A percentile compares a stretch with the other conserved stretches of the same genome.
phyloP scores from a whole-genome alignment of 2,329 filamentous ascomycete species.

The Colletotrichum sp. region DNA sequence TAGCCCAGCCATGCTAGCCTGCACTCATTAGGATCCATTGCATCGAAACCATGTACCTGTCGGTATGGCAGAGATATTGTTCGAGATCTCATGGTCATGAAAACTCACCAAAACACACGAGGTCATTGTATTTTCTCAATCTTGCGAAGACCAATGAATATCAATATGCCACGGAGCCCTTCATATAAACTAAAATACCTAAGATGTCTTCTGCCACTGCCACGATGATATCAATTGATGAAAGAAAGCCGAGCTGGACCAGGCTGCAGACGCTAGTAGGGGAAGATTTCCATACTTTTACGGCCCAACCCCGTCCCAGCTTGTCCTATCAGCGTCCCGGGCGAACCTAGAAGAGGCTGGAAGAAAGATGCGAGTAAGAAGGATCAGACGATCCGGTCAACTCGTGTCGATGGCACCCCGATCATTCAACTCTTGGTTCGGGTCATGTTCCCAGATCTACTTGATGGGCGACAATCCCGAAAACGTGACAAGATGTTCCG shows the following conservation, averaged over 20 bases:
- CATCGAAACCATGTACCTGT: not conserved
- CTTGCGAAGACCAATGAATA: not conserved
- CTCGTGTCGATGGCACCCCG: not conserved
- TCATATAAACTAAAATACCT: too few relatives aligned
- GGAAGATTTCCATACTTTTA: rapidly evolving
- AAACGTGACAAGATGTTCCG: rapidly evolving
- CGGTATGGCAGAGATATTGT: not conserved
- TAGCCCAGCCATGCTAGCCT: not conserved
- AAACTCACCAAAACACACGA: not conserved
- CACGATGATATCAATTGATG: not conserved
- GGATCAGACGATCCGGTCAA: not conserved
- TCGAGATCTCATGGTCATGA: not conserved
- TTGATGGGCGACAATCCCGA: not conserved
- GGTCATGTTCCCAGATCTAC: not conserved
- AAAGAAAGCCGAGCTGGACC: not conserved
- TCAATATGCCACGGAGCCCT: not conserved
- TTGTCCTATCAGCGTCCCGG: not conserved
- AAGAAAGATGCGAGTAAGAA: not conserved
- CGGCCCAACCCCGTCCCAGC: not conserved
- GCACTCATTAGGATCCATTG: not conserved
- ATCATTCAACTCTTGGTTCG: not conserved
- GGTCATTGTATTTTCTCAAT: not conserved
- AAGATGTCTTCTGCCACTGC: not conserved
- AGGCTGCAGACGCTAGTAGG: not conserved
- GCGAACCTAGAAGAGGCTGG: not conserved